Percentiles rank a stretch among this genome's conserved stretches.
phyloP scores from a whole-genome alignment of 768 basidiomycete genomes.

The Imleria badia region DNA sequence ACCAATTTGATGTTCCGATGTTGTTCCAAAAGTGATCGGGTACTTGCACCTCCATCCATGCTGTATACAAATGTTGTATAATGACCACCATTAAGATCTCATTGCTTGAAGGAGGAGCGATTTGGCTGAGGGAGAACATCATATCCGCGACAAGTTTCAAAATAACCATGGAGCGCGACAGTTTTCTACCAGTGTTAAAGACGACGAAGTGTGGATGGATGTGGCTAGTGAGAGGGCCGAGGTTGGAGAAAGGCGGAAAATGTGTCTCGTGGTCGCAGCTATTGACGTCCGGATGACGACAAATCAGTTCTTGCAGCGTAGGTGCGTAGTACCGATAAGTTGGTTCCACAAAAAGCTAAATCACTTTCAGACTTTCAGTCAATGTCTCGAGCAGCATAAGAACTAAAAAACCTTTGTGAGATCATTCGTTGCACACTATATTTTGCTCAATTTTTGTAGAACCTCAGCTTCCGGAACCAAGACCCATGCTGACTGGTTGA shows the following conservation, averaged over 20 bases:
- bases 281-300: not conserved
- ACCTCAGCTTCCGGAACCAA: not conserved
- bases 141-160: too few relatives aligned
- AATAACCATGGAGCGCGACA: too few relatives aligned
- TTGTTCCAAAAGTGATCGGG: too few relatives aligned
- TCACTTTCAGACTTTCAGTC: not conserved
- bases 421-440: too few relatives aligned
- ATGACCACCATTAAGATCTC: too few relatives aligned
- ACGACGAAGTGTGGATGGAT: not conserved
- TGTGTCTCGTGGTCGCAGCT: not conserved
- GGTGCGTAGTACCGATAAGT: not conserved
- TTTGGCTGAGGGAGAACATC: too few relatives aligned
- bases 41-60: too few relatives aligned
- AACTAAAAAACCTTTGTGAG: not conserved
- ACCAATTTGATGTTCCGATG: too few relatives aligned
- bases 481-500: not conserved
- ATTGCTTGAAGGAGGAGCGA: too few relatives aligned
- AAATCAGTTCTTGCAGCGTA: not conserved
- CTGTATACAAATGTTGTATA: too few relatives aligned
- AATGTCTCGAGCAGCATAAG: not conserved
- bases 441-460: not conserved
- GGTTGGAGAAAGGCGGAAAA: not conserved
- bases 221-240: not conserved
- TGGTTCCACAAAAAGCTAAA: not conserved
- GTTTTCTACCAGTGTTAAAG: too few relatives aligned